Evolutionary conservation across 1,284 basidiomycete species (phyloP), one percentile per base, ranked within the genome.

Genomic region (Kalmanozyma brasiliensis): DNA sequence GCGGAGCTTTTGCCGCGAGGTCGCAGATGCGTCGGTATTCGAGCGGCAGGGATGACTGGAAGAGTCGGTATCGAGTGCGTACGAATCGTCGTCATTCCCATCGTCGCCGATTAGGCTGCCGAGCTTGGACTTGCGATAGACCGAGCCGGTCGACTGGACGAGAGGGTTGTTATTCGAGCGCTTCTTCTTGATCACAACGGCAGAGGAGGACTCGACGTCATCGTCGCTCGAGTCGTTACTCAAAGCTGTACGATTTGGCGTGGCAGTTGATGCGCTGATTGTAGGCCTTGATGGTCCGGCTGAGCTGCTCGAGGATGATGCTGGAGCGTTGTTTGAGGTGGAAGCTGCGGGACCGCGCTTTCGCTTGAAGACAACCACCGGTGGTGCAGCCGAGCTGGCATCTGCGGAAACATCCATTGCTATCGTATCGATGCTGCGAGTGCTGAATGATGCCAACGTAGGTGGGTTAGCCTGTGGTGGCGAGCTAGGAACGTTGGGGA

Each of bases 1-100:
- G 42, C 82, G 82, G 19, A 75, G 82, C 44, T 68, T 55, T 29
- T 66, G 55, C 4, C n/a, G n/a, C n/a, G n/a, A 67, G 38, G 23
- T 53, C 52, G n/a, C 38, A 36, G 8, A n/a, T 26, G 17, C 36
- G 41, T 48, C 7, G 29, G 35, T 19, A 20, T 8, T 16, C 7
- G 4, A 2, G n/a, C 14, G 3, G 22, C 16, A 13, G 8, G 22
- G 22, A 17, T 10, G 44, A 45, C n/a, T 24, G 32, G 43, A 24
- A 2, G 22, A 13, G 11, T 46, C 37, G 45, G 14, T 14, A 24
- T 49, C 47, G 4, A 66, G 32, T 2, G 3, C 23, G 19, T 51
- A 44, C 5, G 26, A 26, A 11, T 62, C 55, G 11, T 53, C 57
- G 6, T 60, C 53, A 23, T 32, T 32, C 7, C 11, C 26, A 10